phyloP scores from a whole-genome alignment of 2,329 filamentous ascomycete genomes.

The Sclerotinia nivalis region DNA sequence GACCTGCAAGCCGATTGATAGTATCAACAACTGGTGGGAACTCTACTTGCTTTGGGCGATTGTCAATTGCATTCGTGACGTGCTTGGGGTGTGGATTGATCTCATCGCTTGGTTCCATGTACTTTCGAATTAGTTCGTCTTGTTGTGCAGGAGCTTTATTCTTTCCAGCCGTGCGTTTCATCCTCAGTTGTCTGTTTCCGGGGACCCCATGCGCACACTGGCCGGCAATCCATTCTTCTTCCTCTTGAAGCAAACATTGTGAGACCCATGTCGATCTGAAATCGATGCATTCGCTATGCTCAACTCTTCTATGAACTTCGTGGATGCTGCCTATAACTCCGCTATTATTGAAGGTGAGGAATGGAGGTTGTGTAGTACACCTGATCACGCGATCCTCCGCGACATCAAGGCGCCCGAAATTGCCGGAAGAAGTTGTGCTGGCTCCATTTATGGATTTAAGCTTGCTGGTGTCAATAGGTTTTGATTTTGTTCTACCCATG shows the following conservation, averaged over 20 bases:
- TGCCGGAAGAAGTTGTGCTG: background rate
- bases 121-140: background rate
- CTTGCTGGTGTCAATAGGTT: background rate
- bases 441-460: background rate
- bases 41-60: background rate
- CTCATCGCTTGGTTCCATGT: background rate
- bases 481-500: background rate
- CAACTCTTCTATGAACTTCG: background rate
- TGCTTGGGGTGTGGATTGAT: background rate
- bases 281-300: background rate
- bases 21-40: background rate
- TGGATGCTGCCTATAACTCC: background rate
- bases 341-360: background rate
- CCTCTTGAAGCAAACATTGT: background rate
- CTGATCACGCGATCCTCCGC: background rate
- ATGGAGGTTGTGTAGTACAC: background rate
- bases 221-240: background rate
- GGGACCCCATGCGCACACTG: background rate
- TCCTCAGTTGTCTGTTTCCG: background rate
- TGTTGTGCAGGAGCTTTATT: background rate
- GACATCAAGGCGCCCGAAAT: too few relatives aligned
- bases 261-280: constrained; percentile 8
- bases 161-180: background rate
- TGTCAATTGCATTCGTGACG: background rate
- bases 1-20: constrained; percentile 1